A percentile compares a stretch with the other conserved stretches of the same genome.
These are phyloP conservation scores for Clarkia xantiana DNA, from an alignment of 345 rosid genomes.

Conservation along the genomic window DNA sequence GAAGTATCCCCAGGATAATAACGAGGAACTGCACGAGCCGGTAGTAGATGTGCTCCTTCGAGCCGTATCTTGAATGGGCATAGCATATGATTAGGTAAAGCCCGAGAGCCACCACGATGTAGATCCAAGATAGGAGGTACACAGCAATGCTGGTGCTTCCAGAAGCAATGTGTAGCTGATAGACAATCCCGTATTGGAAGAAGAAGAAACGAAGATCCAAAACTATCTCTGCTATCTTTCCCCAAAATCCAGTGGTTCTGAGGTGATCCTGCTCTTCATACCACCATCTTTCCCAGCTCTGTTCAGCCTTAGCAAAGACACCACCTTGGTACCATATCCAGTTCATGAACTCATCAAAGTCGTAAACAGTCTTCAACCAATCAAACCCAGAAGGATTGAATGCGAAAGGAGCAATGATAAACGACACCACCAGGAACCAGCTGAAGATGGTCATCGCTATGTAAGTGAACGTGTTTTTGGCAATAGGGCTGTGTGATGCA, in stretches of 20 bases:
- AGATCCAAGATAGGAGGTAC: slow-evolving; percentile 73
- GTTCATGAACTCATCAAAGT: slow-evolving; percentile 79
- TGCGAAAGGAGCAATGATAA: slow-evolving; percentile 75
- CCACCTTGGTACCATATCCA: slow-evolving; percentile 87
- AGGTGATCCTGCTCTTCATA: slow-evolving; percentile 85
- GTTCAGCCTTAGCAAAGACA: slow-evolving; percentile 74
- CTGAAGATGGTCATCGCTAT: slow-evolving; percentile 74
- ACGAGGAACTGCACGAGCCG: slow-evolving; percentile 79
- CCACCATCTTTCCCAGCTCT: slow-evolving; percentile 97
- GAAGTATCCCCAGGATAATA: slow-evolving; percentile 36
- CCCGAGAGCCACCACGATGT: slow-evolving; percentile 37
- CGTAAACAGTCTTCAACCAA: slow-evolving; percentile 84
- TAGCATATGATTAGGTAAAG: slow-evolving; percentile 44
- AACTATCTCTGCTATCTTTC: slow-evolving; percentile 56
- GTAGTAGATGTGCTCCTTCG: slow-evolving; percentile 70
- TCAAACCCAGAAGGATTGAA: slow-evolving; percentile 95
- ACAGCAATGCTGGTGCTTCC: slow-evolving; percentile 46
- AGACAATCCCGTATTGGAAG: slow-evolving; percentile 79
- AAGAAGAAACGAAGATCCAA: slow-evolving; percentile 89
- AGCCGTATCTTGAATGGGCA: slow-evolving; percentile 57
- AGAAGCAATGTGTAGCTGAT: slow-evolving; percentile 55
- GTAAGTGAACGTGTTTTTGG: slow-evolving; percentile 63
- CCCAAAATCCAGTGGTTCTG: slow-evolving; percentile 70
- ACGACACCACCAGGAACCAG: slow-evolving; percentile 75
- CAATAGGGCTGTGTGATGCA: slow-evolving; percentile 63